Evolutionary conservation across 2,329 filamentous ascomycete genomes (phyloP), one percentile per base, ranked within the genome.

Genomic region (Diaporthe sp.): DNA sequence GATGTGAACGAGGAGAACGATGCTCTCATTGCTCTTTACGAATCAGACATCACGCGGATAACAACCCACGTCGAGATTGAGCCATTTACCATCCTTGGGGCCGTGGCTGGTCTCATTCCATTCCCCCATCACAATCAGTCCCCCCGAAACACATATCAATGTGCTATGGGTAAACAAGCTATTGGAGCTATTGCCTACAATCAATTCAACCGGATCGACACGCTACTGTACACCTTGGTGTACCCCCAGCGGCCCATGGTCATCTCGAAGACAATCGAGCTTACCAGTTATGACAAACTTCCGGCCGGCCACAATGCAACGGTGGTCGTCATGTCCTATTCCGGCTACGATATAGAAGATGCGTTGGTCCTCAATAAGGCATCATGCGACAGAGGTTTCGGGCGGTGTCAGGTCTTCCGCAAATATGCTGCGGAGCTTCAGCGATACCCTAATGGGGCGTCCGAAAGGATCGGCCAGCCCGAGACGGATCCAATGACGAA

Each of bases 151-250:
- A 99, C 97, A 0, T 99, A 99, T 82, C 96, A 98, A 88, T 98
- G 96, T 86, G 97, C 97, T 86, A 99, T 99, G 97, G 97, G 97
- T 90, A 99, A 99, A 87, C 97, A 99, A 94, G 97, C 97, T 53
- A 98, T 99, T 83, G 97, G 97, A 46, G 96, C 96, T 46, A 98
- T 99, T 82, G 97, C 96, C 22, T 98, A 98, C 82, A 99, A 99
- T 82, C 97, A 99, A 84, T 98, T 98, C 86, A 94, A 96, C 80
- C 93, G 97, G 74, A 98, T 99, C 83, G 97, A 99, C 82, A 98
- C 96, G 0, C 89, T 99, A 22, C 91, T 99, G 9, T 98, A 98
- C 83, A 94, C 98, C 1, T 94, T 99, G 87, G 97, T 99, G 4
- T 99, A 99, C 82, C 97, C 97, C 9, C 97, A 99, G 82, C 93